Percentiles rank a stretch among this genome's conserved stretches.
phyloP scores from a whole-genome alignment of 2,329 filamentous ascomycete genomes.

The Alternaria arborescens region DNA sequence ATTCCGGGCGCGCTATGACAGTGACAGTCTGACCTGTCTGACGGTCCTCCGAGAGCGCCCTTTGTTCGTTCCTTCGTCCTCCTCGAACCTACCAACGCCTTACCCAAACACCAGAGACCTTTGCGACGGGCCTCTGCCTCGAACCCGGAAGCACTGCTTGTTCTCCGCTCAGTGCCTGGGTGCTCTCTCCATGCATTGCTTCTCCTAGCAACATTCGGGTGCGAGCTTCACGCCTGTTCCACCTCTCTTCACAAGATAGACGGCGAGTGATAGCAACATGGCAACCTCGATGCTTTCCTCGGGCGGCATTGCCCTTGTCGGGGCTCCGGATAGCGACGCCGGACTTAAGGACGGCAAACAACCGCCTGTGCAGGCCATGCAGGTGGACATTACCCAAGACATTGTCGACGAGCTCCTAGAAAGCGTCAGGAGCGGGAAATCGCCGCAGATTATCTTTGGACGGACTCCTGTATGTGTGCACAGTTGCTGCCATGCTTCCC shows the following conservation, averaged over 20 bases:
- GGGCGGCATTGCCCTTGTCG: conserved; percentile 49
- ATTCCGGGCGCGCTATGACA: conserved; percentile 52
- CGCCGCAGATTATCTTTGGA: conserved; percentile 52
- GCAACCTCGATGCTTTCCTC: conserved; percentile 38
- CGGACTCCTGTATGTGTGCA: conserved; percentile 50
- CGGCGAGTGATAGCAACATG: conserved; percentile 35
- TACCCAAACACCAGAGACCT: conserved; percentile 36
- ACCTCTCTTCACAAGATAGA: conserved; percentile 23
- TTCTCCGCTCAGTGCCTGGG: conserved; percentile 43
- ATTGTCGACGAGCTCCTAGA: conserved; percentile 53
- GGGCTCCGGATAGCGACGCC: conserved; percentile 51
- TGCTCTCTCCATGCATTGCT: conserved; percentile 53
- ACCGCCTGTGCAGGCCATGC: conserved; percentile 51
- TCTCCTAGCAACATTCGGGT: conserved; percentile 47
- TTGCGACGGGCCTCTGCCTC: conserved; percentile 34
- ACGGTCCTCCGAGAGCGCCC: conserved; percentile 45
- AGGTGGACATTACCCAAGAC: conserved; percentile 53
- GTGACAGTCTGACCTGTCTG: conserved; percentile 53
- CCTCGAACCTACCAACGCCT: conserved; percentile 36
- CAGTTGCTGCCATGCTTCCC: conserved; percentile 17
- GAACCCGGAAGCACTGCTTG: conserved; percentile 37
- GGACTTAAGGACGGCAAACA: conserved; percentile 41
- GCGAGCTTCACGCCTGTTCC: conserved; percentile 46
- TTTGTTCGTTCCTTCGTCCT: conserved; percentile 46
- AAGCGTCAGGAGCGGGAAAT: conserved; percentile 47